These are phyloP conservation scores for Hypoxylon lienhwacheense DNA, from an alignment of 495 filamentous ascomycete species.

Conservation along the genomic window DNA sequence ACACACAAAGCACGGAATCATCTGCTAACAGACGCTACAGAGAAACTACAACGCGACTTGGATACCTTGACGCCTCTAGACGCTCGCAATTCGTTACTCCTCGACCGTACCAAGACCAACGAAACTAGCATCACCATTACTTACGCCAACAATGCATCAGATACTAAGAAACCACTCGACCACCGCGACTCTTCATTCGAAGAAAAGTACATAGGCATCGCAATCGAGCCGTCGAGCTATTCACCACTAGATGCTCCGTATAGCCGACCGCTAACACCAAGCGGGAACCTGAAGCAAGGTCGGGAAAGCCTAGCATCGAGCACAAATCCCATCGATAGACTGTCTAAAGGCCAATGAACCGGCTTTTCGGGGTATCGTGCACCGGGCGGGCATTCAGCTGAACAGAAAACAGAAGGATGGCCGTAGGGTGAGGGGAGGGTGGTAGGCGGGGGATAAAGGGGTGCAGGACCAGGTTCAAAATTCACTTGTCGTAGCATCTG, in stretches of 20 bases:
- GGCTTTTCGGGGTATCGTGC: conserved; percentile 23
- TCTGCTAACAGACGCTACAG: conserved; percentile 47
- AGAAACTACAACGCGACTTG: conserved; percentile 79
- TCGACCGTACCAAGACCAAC: conserved; percentile 39
- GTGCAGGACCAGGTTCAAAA: conserved; percentile 2
- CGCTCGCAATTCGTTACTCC: conserved; percentile 86
- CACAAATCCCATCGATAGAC: conserved; percentile 31
- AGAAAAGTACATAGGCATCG: conserved; percentile 23
- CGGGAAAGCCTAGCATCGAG: conserved; percentile 29
- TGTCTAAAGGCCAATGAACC: conserved; percentile 31
- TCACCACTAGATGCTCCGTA: conserved; percentile 17
- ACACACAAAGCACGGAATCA: neutral
- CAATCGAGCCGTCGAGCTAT: conserved; percentile 15
- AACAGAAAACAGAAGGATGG: conserved; percentile 12
- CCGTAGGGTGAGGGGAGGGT: neutral
- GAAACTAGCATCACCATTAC: conserved; percentile 30
- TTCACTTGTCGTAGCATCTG: conserved; percentile 5
- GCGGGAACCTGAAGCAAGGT: conserved; percentile 16
- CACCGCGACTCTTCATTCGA: conserved; percentile 30
- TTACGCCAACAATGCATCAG: conserved; percentile 38
- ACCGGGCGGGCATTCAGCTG: conserved; percentile 10
- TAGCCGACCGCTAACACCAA: conserved; percentile 41
- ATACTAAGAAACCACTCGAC: conserved; percentile 25
- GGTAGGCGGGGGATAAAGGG: conserved; percentile 1
- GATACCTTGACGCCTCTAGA: conserved; percentile 89